phyloP scores from a whole-genome alignment of 768 basidiomycete species.

The Leccinum sublutescens region DNA sequence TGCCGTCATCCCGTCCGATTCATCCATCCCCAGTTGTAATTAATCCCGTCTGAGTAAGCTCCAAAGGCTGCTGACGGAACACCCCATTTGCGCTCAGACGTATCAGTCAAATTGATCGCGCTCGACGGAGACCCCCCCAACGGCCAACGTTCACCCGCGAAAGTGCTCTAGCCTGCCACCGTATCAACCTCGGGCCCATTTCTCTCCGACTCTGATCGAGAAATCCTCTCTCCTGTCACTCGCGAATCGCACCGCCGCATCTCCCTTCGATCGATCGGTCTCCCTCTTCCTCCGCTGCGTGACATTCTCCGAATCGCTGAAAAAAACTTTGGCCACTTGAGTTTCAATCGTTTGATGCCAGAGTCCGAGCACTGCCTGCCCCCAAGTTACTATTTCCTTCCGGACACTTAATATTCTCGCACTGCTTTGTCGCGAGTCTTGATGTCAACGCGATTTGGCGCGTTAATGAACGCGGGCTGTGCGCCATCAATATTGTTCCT shows the following conservation, averaged over 20 bases:
- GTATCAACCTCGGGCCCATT: neutral
- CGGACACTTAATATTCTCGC: neutral
- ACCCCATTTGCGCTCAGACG: neutral
- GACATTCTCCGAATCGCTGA: neutral
- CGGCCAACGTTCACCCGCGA: conserved; percentile 6
- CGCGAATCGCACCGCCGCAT: neutral
- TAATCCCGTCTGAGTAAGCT: neutral
- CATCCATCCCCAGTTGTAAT: neutral
- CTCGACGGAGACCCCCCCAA: neutral
- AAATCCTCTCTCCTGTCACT: conserved; percentile 6
- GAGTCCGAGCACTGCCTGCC: conserved; percentile 5
- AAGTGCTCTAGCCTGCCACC: conserved; percentile 4
- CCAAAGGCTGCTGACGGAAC: conserved; percentile 8
- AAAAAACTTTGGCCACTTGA: neutral
- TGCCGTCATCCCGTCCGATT: neutral
- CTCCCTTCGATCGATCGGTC: neutral
- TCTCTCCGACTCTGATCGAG: conserved; percentile 15
- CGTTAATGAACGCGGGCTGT: conserved; percentile 20
- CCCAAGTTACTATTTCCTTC: neutral
- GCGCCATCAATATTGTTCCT: neutral
- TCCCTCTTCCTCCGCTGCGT: neutral
- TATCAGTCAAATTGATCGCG: neutral
- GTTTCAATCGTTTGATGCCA: conserved; percentile 6
- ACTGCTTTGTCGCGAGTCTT: conserved; percentile 6
- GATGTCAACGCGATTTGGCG: conserved; percentile 3